These are phyloP conservation scores for Effrenium voratum DNA, from an alignment of 73 alveolate genomes.

Conservation along the genomic window DNA sequence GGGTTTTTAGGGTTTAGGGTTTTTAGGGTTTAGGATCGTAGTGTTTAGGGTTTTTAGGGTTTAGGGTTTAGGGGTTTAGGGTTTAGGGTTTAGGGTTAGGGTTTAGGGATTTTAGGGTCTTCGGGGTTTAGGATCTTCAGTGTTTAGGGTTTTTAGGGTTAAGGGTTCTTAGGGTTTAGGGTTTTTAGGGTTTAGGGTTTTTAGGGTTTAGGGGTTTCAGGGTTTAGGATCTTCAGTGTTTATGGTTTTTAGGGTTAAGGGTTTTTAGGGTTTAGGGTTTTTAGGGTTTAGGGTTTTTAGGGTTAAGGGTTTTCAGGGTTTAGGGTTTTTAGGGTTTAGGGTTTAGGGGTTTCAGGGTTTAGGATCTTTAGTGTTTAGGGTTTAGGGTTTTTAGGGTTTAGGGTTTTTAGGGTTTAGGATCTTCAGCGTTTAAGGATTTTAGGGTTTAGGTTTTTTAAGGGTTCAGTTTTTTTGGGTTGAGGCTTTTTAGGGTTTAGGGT, in stretches of 20 bases:
- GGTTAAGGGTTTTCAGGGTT: background rate
- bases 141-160: no score
- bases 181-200: no score
- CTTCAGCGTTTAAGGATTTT: no score
- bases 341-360: background rate
- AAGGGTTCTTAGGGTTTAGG: no score
- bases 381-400: background rate
- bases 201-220: no score
- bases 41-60: background rate
- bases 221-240: no score
- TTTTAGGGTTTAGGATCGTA: background rate
- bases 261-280: no score
- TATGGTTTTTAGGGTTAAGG: no score
- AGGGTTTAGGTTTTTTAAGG: no score
- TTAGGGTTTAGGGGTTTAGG: background rate
- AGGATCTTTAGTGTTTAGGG: background rate
- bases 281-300: no score
- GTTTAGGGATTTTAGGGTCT: background rate
- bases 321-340: background rate
- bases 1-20: background rate
- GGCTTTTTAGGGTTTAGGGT: no score
- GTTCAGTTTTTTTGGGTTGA: no score
- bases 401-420: background rate
- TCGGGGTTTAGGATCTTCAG: background rate
- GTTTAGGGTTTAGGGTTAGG: background rate